Evolutionary conservation across 2,329 filamentous ascomycete species (phyloP), one percentile per base, ranked within the genome.

Genomic region (Lithohypha guttulata): DNA sequence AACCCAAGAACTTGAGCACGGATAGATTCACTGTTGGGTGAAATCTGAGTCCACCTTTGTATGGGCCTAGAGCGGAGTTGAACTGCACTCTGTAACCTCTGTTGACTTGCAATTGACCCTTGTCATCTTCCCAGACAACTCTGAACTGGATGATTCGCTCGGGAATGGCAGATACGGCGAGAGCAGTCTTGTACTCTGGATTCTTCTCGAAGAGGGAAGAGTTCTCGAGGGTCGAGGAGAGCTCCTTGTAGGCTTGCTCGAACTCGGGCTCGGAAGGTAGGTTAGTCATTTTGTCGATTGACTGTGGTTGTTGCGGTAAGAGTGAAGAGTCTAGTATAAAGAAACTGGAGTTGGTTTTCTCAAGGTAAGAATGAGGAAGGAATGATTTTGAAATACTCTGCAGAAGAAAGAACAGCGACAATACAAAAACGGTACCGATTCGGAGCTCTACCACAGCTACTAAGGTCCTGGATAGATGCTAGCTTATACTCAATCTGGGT

Each of bases 131-230:
- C 91, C 91, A 96, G 59, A 84, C 78, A 42, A 98, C 86, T 53
- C 91, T 81, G 80, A 98, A 98, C 68, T 96, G 87, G 62, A 96
- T 83, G 59, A 95, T 66, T 51, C 91, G 86, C 76, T 98, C 91
- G 42, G 91, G 91, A 58, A 96, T 78, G 53, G 89, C 78, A 60
- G 80, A 80, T 54, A 98, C 79, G 59, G 82, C 72, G 53, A 96
- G 81, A 43, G 89, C 91, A 55, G 79, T 93, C 65, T 78, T 80
- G 78, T 91, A 95, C 66, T 95, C 86, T 53, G 89, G 91, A 69
- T 93, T 78, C 70, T 93, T 81, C 63, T 87, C 62, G 73, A 96
- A 96, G 51, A 98, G 81, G 48, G 79, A 78, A 65, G 82, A 91
- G 73, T 87, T 79, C 70, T 96, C 86, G 59, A 98, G 84, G 47